phyloP scores from a whole-genome alignment of 1,284 basidiomycete genomes.

The Rhizoctonia solani region DNA sequence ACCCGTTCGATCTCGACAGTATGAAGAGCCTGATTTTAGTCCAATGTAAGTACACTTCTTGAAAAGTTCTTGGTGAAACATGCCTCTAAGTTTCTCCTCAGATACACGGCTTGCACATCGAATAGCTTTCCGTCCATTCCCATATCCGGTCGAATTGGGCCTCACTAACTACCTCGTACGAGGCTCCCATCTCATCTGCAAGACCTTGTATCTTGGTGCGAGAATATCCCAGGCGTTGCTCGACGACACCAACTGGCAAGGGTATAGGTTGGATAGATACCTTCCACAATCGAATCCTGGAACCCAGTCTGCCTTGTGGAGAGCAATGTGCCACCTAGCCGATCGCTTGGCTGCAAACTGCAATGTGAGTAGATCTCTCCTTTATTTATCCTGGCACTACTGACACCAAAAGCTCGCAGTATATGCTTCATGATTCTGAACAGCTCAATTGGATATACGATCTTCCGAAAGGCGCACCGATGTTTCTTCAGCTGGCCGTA shows the following conservation, averaged over 20 bases:
- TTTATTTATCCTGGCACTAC: too few relatives aligned
- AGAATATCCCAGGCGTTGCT: background rate
- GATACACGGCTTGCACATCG: background rate
- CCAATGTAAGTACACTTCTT: too few relatives aligned
- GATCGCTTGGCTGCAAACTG: background rate
- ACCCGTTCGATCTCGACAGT: too few relatives aligned
- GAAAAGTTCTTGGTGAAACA: too few relatives aligned
- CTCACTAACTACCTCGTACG: background rate
- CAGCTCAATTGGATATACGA: background rate
- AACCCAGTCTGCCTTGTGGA: background rate
- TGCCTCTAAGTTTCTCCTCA: too few relatives aligned
- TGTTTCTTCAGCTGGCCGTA: background rate
- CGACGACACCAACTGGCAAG: background rate
- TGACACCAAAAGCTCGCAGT: background rate
- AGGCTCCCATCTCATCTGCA: background rate
- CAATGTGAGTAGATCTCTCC: background rate
- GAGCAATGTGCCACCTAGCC: background rate
- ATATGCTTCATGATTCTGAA: background rate
- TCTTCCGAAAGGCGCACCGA: background rate
- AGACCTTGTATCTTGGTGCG: constrained; percentile 5
- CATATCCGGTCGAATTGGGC: background rate
- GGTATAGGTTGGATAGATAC: constrained; percentile 14
- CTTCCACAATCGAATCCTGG: background rate
- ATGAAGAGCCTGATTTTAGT: too few relatives aligned
- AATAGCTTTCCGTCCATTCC: background rate